These are phyloP conservation scores for Pseudonitzschia delicatissima DNA, from an alignment of 108 stramenopile genomes.

Conservation along the genomic window DNA sequence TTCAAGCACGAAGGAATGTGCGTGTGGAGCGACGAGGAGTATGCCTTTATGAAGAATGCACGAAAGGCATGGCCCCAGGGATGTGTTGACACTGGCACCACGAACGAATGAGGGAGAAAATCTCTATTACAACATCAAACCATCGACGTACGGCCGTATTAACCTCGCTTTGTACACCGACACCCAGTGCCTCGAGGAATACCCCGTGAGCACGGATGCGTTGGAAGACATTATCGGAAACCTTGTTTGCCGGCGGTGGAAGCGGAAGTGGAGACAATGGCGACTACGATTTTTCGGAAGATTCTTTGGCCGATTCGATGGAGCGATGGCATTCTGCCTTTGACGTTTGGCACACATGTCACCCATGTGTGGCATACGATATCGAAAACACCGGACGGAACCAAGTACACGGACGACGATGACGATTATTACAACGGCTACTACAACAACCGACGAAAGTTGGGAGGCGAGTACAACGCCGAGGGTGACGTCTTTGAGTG, in stretches of 20 bases:
- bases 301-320: constrained; percentile 29
- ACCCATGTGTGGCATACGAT: constrained; percentile 62
- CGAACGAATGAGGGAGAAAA: constrained; percentile 10
- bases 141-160: constrained; percentile 39
- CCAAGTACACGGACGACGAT: constrained; percentile 29
- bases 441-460: constrained; percentile 40
- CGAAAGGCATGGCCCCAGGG: constrained; percentile 41
- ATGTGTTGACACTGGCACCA: constrained; percentile 24
- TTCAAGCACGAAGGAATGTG: constrained; percentile 72
- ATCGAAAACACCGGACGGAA: constrained; percentile 35
- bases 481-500: constrained; percentile 41
- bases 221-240: constrained; percentile 50
- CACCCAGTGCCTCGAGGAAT: constrained; percentile 40
- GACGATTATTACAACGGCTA: constrained; percentile 34
- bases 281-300: constrained; percentile 13
- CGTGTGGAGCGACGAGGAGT: constrained; percentile 54
- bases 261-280: constrained; percentile 19
- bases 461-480: constrained; percentile 13
- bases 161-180: constrained; percentile 53
- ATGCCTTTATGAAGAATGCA: constrained; percentile 37
- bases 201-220: constrained; percentile 16
- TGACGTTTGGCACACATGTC: constrained; percentile 43
- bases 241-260: constrained; percentile 19
- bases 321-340: constrained; percentile 45
- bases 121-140: constrained; percentile 57